Conservation (phyloP, 768 basidiomycete species). For the Pseudohyphozyma bogoriensis region DNA sequence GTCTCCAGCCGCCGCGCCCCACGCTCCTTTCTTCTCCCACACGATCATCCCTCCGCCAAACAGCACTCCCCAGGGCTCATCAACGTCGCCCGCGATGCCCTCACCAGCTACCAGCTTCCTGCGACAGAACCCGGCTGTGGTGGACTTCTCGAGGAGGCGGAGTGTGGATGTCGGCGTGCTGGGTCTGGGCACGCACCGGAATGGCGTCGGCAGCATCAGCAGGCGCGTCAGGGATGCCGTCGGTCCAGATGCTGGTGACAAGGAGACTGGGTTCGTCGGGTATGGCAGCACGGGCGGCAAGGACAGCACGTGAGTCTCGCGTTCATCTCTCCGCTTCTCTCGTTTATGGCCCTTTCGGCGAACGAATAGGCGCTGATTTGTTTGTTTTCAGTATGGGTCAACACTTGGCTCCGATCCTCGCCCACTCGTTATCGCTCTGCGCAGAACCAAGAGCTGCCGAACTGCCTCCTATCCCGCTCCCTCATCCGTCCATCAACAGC, state of each 20-base stretch:
- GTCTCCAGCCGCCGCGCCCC: constrained; percentile 8
- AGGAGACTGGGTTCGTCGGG: constrained; percentile 59
- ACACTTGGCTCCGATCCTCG: constrained; percentile 29
- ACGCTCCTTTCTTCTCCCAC: constrained; percentile 10
- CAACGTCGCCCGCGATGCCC: too few species aligned
- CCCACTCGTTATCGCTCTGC: constrained; percentile 31
- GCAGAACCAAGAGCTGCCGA: constrained; percentile 7
- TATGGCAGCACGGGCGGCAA: constrained; percentile 43
- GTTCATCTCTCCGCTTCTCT: too few species aligned
- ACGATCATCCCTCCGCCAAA: background rate
- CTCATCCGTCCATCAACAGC: too few species aligned
- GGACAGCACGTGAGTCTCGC: constrained; percentile 42
- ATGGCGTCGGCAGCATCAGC: constrained; percentile 31
- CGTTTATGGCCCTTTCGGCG: too few species aligned
- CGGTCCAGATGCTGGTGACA: constrained; percentile 43
- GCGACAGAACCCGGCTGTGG: background rate
- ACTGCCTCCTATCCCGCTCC: too few species aligned
- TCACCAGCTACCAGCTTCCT: background rate
- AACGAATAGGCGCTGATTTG: constrained; percentile 6
- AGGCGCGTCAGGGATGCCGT: constrained; percentile 28
- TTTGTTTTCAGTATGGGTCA: constrained; percentile 24
- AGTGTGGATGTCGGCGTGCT: constrained; percentile 87
- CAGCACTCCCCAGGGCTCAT: background rate
- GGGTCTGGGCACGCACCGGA: constrained; percentile 54
- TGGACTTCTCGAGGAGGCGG: constrained; percentile 41